Base-by-base conservation (phyloP, 2,329 filamentous ascomycete genomes). In the Arthrinium phaeospermum region DNA sequence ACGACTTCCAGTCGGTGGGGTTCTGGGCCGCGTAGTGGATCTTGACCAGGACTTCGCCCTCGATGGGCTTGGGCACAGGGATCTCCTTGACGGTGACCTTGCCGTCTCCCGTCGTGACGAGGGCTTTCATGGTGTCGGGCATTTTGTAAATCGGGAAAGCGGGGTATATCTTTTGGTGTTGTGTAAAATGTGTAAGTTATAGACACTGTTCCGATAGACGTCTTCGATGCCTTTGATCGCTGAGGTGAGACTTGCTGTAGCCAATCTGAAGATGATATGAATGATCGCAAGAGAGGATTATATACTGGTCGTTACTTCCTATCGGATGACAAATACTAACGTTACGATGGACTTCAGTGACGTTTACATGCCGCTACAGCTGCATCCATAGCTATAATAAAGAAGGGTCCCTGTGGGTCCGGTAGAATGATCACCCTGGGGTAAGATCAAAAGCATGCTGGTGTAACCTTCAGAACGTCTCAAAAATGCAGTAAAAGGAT, bases 1-100 rank as follows among this genome's bases (percentile, higher is more conserved):
- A 71, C 4, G 74, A 73, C 64, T 82, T 82, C 80, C 80, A 82
- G 72, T 82, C 81, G 0, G 81, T 81, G 1, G 81, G 81, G 72
- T 82, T 82, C 71, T 82, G 81, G 0, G 80, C 81, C 0, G 76
- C 78, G 68, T 79, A 80, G 70, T 76, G 72, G 22, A 81, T 75
- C 64, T 79, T 78, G 72, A 83, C 76, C 24, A 83, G 77, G 41
- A 83, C 80, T 70, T 83, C 80, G 49, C 79, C 79, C 19, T 77
- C 73, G 3, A 71, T 74, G 1, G 80, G 80, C 30, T 73, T 77
- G 0, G 80, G 81, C 30, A 77, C 74, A 0, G 77, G 74, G 34
- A 81, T 71, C 7, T 81, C 78, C 53, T 77, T 75, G n/a, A 82
- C 76, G 5, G 77, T 71, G 64, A 78, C 79, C n/a, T 77, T 79